Base-by-base conservation (phyloP, 2,329 filamentous ascomycete species). In the Hypoxylon sp. region DNA sequence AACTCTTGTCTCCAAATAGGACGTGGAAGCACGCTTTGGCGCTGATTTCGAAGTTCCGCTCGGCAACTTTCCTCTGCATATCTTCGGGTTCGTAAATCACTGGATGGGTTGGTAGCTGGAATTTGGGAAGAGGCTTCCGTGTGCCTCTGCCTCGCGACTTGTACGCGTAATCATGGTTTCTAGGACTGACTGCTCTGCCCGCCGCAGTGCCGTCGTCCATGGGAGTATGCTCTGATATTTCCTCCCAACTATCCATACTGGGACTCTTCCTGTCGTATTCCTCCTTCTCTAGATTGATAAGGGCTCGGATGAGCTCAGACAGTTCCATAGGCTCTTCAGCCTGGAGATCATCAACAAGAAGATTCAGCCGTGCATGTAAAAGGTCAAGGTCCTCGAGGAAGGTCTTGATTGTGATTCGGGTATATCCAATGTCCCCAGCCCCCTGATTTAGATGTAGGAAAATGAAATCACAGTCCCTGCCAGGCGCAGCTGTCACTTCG, bases 11-110 rank as follows among this genome's bases (percentile, higher is more conserved):
- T 40, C 96, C 96, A 80, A 98, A 99, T 57, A 99, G 87, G 14
- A 98, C 93, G 77, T 98, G 95, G 79, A 98, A 99, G 64, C 97
- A 90, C 0, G 93, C 94, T 80, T 99, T 98, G 51, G 96, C 92
- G 70, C 93, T 97, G 68, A 98, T 91, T 72, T 97, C 92, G 78
- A 97, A 97, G 72, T 94, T 88, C 68, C 92, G 89, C 78, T 97
- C 93, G 0, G 92, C 89, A 6, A 91, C 91, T 72, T 91, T 87
- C 71, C 88, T 86, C 58, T 91, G 89, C 88, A 97, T 95, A 59
- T 91, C 93, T 68, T 92, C 88, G 1, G 96, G 96, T 64, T 94
- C 91, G 78, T 95, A 98, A 10, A 92, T 83, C 2, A 98, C 92
- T 2, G 95, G 90, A 59, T 93, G 91, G 1, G 89, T 85, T 1